Percentiles rank a stretch among this genome's conserved stretches.
These are phyloP conservation scores for Prunus persica DNA, from an alignment of 306 rosid species.

Conservation along the genomic window Prunus_persica_NCBIv2 NC_034011.1:25904501-25905000, in stretches of 20 bases:
- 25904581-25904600: constrained; percentile 85
- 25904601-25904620: constrained; percentile 96
- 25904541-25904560: constrained; percentile 36
- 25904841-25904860: no score
- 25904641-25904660: constrained; percentile 95
- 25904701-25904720: background rate
- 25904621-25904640: constrained; percentile 92
- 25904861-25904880: background rate
- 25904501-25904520: constrained; percentile 14
- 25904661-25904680: constrained; percentile 97
- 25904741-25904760: background rate
- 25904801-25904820: no score
- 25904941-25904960: background rate
- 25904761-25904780: background rate
- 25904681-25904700: background rate
- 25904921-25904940: background rate
- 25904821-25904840: no score
- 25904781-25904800: no score
- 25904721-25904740: background rate
- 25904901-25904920: background rate
- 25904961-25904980: background rate
- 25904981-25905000: background rate
- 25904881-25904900: background rate
- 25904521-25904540: constrained; percentile 50
- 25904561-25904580: constrained; percentile 35